A percentile compares a stretch with the other conserved stretches of the same genome.
Conservation (phyloP, 495 filamentous ascomycete species). For the Aspergillus sclerotioniger region DNA sequence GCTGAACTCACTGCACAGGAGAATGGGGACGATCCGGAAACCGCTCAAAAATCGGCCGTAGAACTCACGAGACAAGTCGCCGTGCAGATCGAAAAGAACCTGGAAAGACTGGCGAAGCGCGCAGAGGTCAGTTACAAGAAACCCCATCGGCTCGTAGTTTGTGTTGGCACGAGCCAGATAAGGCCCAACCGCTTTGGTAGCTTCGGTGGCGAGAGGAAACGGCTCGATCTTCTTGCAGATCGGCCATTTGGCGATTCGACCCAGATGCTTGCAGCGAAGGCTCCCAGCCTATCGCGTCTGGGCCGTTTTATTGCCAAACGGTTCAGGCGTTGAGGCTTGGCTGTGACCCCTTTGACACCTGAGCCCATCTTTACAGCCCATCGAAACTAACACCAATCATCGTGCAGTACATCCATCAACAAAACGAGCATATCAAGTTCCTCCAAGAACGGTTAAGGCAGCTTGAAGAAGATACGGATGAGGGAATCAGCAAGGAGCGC, state of each 20-base stretch:
- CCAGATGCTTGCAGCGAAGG: background rate
- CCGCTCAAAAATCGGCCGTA: constrained; percentile 37
- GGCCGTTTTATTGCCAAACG: background rate
- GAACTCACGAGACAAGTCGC: constrained; percentile 45
- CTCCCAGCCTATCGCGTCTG: background rate
- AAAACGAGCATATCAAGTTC: constrained; percentile 58
- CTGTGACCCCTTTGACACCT: background rate
- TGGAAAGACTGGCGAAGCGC: constrained; percentile 45
- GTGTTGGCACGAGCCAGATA: background rate
- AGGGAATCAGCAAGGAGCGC: constrained; percentile 47
- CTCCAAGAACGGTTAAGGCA: constrained; percentile 55
- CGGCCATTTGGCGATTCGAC: background rate
- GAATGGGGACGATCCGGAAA: constrained; percentile 32
- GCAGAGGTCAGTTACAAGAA: constrained; percentile 41
- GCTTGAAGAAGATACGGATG: constrained; percentile 45
- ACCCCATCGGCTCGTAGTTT: background rate
- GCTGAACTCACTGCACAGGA: constrained; percentile 39
- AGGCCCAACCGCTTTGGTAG: background rate
- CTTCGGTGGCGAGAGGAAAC: background rate
- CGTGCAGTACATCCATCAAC: constrained; percentile 58
- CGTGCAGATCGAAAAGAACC: constrained; percentile 44
- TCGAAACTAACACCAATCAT: background rate
- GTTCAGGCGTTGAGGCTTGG: background rate
- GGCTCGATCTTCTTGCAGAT: background rate
- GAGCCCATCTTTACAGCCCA: background rate